Evolutionary conservation across 306 rosid genomes (phyloP).

Genomic region (Bauhinia variegata): DNA sequence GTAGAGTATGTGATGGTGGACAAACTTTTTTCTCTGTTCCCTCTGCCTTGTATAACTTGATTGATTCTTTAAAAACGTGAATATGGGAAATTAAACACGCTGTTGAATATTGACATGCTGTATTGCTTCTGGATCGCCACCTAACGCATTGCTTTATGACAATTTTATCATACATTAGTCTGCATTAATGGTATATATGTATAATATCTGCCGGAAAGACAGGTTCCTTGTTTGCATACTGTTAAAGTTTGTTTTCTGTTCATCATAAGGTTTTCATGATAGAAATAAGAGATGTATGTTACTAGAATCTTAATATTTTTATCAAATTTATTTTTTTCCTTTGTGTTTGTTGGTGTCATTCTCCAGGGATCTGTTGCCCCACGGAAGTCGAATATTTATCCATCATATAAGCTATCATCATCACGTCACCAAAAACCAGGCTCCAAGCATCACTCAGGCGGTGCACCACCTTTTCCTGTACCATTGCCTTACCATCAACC

Average conservation of each 20-base stretch:
- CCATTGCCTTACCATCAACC: constrained; percentile 67
- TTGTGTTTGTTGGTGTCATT: constrained; percentile 26
- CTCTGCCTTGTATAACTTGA: no score
- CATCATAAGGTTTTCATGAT: neutral
- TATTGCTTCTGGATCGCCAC: no score
- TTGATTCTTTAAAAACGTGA: no score
- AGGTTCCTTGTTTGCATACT: neutral
- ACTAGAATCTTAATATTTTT: constrained; percentile 3
- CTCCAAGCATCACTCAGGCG: constrained; percentile 58
- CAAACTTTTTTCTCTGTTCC: no score
- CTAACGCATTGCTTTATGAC: neutral
- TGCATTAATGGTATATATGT: neutral
- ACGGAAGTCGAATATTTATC: constrained; percentile 58
- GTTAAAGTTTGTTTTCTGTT: neutral
- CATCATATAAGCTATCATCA: constrained; percentile 54
- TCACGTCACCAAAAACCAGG: constrained; percentile 70
- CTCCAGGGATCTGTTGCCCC: constrained; percentile 50
- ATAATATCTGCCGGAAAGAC: neutral
- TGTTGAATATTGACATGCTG: no score
- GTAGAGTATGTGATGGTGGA: no score
- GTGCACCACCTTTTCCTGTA: constrained; percentile 60
- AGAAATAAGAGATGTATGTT: constrained; percentile 17
- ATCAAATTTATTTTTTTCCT: constrained; percentile 17
- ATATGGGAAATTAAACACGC: no score
- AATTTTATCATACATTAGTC: neutral